phyloP scores from a whole-genome alignment of 306 rosid genomes.

The Cicer chorassanicum region DNA sequence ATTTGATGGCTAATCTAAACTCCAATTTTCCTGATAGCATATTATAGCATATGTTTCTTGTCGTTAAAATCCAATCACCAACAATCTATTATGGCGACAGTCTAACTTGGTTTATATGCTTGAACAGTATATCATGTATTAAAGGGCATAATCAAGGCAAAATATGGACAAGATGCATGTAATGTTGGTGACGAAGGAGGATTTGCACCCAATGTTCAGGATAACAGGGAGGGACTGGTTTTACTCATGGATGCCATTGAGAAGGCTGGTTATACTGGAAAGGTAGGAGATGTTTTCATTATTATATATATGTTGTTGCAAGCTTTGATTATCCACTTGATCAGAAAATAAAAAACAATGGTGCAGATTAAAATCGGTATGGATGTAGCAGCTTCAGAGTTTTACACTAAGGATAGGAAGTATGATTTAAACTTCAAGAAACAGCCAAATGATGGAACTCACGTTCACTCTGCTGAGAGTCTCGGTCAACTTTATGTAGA shows the following conservation, averaged over 20 bases:
- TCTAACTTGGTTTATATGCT: conserved; percentile 21
- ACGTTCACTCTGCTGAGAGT: conserved; percentile 75
- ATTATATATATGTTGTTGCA: conserved; percentile 6
- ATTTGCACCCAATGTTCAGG: conserved; percentile 98
- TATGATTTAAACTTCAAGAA: conserved; percentile 94
- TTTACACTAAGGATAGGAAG: conserved; percentile 77
- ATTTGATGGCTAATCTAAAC: conserved; percentile 36
- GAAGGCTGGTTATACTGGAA: conserved; percentile 97
- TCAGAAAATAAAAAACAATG: conserved; percentile 32
- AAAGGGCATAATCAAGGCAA: conserved; percentile 93
- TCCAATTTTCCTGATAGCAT: conserved; percentile 33
- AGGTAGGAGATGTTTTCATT: conserved; percentile 55
- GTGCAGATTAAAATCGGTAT: conserved; percentile 97
- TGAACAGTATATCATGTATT: conserved; percentile 77
- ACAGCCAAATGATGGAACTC: conserved; percentile 91
- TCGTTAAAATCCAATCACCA: background rate
- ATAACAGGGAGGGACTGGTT: conserved; percentile 90
- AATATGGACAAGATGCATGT: conserved; percentile 99
- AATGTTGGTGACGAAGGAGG: conserved; percentile 99
- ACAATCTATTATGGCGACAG: conserved; percentile 15
- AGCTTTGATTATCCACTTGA: conserved; percentile 32
- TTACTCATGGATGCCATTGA: conserved; percentile 96
- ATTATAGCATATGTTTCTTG: background rate
- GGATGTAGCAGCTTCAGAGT: conserved; percentile 99
- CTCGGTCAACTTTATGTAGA: conserved; percentile 79